Percentiles rank a stretch among this genome's conserved stretches.
These are phyloP conservation scores for Plectranthus barbatus DNA, from an alignment of 257 asterid species.

Conservation along the genomic window DNA sequence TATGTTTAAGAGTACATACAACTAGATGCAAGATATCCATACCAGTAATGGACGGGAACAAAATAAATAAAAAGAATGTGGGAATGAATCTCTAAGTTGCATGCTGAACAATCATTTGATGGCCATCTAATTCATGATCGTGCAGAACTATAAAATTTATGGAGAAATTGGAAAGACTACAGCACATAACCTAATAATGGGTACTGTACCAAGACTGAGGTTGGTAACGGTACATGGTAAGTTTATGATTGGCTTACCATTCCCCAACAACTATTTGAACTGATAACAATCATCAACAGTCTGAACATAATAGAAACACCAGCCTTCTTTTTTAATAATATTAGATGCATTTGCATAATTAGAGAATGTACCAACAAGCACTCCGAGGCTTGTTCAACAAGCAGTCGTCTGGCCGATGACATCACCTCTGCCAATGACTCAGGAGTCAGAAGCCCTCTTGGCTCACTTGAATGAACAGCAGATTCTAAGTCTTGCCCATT, in stretches of 20 bases:
- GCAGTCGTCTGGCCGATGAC: slow-evolving; percentile 48
- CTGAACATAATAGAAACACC: too few species aligned
- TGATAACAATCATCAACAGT: too few species aligned
- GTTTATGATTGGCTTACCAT: too few species aligned
- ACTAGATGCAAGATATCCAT: background rate
- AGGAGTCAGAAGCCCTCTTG: slow-evolving; percentile 77
- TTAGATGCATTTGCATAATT: slow-evolving; percentile 11
- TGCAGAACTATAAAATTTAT: background rate
- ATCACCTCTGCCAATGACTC: slow-evolving; percentile 72
- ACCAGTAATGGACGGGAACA: background rate
- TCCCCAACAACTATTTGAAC: too few species aligned
- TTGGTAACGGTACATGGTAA: too few species aligned
- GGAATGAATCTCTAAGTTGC: background rate
- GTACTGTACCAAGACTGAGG: background rate
- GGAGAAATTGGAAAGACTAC: background rate
- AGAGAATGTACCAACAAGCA: slow-evolving; percentile 66
- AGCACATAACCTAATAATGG: background rate
- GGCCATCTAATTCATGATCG: background rate
- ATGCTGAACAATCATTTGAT: background rate
- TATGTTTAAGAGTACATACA: too few species aligned
- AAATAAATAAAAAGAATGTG: background rate
- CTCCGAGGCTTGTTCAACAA: slow-evolving; percentile 54
- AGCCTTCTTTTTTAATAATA: background rate
- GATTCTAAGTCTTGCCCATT: slow-evolving; percentile 34
- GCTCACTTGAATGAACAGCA: slow-evolving; percentile 25